phyloP scores from a whole-genome alignment of 805 yeast genomes.

The Middelhovenomyces tepae region DNA sequence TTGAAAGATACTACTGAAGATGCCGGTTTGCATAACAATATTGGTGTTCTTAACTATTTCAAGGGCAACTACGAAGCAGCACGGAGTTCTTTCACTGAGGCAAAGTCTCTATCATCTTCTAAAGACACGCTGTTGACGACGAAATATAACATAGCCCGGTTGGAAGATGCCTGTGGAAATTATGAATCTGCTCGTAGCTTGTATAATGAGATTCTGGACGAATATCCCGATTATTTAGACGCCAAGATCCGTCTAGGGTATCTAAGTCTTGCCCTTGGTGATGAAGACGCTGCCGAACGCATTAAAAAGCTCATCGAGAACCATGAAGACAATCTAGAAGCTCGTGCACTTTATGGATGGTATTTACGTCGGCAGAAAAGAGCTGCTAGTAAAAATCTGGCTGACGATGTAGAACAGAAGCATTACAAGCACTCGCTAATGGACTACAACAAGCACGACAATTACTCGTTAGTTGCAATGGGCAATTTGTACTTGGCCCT shows the following conservation, averaged over 20 bases:
- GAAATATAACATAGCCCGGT: conserved; percentile 69
- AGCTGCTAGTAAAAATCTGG: conserved; percentile 33
- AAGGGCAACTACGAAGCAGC: conserved; percentile 56
- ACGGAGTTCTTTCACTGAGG: conserved; percentile 42
- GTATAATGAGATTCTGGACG: conserved; percentile 49
- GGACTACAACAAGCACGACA: conserved; percentile 71
- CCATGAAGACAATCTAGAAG: conserved; percentile 60
- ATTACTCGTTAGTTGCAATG: conserved; percentile 79
- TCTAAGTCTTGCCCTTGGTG: conserved; percentile 38
- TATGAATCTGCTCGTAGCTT: conserved; percentile 29
- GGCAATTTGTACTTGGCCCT: conserved; percentile 76
- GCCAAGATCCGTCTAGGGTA: conserved; percentile 68
- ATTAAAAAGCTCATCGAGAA: conserved; percentile 47
- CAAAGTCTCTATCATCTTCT: conserved; percentile 23
- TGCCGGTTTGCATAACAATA: conserved; percentile 54
- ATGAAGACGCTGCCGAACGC: conserved; percentile 37
- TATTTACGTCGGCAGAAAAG: conserved; percentile 40
- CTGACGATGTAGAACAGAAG: conserved; percentile 55
- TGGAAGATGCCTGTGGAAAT: conserved; percentile 43
- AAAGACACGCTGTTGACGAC: conserved; percentile 35
- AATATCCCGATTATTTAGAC: conserved; percentile 61
- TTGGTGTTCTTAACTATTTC: conserved; percentile 74
- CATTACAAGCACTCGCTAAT: conserved; percentile 82
- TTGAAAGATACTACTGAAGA: conserved; percentile 35
- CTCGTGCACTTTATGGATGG: conserved; percentile 92